phyloP scores from a whole-genome alignment of 148 eudicot genomes.

The Rhododendron vialii region DNA sequence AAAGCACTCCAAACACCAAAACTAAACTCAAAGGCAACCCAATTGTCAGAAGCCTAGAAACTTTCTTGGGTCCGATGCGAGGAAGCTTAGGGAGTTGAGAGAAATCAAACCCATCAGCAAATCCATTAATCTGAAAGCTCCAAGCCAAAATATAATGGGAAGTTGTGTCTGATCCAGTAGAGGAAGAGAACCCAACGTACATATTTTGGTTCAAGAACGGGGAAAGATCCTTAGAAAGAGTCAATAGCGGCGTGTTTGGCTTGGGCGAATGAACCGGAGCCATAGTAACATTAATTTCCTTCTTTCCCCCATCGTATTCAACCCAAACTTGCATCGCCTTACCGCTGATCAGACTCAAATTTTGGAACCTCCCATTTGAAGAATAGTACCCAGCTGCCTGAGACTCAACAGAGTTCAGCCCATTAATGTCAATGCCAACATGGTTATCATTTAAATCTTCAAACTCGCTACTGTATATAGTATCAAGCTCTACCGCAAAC shows the following conservation, averaged over 20 bases:
- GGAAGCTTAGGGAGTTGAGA: background rate
- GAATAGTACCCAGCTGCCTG: slow-evolving; percentile 31
- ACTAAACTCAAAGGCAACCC: too few species aligned
- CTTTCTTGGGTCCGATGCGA: too few species aligned
- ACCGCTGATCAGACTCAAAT: slow-evolving; percentile 26
- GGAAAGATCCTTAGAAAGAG: too few species aligned
- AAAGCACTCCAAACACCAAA: too few species aligned
- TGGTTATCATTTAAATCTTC: slow-evolving; percentile 38
- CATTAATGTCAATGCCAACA: slow-evolving; percentile 43
- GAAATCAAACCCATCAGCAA: slow-evolving; percentile 12
- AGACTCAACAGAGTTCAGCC: background rate
- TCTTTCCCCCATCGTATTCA: slow-evolving; percentile 31
- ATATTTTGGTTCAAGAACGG: slow-evolving; percentile 11
- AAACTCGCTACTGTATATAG: slow-evolving; percentile 27
- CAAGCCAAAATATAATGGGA: slow-evolving; percentile 28
- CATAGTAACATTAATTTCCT: slow-evolving; percentile 29
- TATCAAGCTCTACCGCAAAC: background rate
- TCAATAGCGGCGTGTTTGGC: too few species aligned
- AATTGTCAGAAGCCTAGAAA: too few species aligned
- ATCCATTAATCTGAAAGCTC: slow-evolving; percentile 22
- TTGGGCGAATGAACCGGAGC: too few species aligned
- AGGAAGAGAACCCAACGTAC: slow-evolving; percentile 33
- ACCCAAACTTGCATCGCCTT: slow-evolving; percentile 48
- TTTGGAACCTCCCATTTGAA: slow-evolving; percentile 16
- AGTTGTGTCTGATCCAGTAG: slow-evolving; percentile 20